Percentiles rank a stretch among this genome's conserved stretches.
phyloP scores from a whole-genome alignment of 2,329 filamentous ascomycete genomes.

The Macrophomina phaseolina region DNA sequence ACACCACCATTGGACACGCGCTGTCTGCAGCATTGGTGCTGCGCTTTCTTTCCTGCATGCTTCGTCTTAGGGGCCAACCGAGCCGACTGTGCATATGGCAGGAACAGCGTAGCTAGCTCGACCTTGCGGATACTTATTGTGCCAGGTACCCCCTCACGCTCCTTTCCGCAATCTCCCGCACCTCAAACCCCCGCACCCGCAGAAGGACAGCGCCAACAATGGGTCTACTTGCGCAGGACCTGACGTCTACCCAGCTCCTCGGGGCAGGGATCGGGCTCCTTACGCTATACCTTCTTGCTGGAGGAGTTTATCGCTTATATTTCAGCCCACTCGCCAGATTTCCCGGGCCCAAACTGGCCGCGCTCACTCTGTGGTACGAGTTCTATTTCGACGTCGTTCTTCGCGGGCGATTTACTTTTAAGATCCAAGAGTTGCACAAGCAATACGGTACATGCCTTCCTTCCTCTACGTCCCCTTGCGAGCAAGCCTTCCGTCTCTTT shows the following conservation, averaged over 20 bases:
- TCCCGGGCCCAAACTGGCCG: slow-evolving; percentile 36
- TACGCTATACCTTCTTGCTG: slow-evolving; percentile 2
- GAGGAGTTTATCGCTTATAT: slow-evolving; percentile 33
- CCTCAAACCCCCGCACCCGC: background rate
- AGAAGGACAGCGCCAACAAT: background rate
- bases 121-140: slow-evolving; percentile 1
- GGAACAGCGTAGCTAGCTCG: background rate
- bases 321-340: slow-evolving; percentile 33
- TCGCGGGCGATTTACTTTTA: slow-evolving; percentile 32
- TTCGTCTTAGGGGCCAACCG: background rate
- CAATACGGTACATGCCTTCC: slow-evolving; percentile 30
- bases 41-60: background rate
- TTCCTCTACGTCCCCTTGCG: background rate
- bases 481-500: background rate
- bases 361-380: slow-evolving; percentile 36
- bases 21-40: background rate
- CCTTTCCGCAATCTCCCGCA: background rate
- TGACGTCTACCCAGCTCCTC: background rate
- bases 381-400: slow-evolving; percentile 36
- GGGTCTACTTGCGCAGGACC: background rate
- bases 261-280: background rate
- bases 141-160: background rate
- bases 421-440: slow-evolving; percentile 35
- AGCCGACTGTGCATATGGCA: background rate
- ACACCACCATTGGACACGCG: background rate